phyloP scores from a whole-genome alignment of 1,139 yeast species.

The Geotrichum restrictum region DNA sequence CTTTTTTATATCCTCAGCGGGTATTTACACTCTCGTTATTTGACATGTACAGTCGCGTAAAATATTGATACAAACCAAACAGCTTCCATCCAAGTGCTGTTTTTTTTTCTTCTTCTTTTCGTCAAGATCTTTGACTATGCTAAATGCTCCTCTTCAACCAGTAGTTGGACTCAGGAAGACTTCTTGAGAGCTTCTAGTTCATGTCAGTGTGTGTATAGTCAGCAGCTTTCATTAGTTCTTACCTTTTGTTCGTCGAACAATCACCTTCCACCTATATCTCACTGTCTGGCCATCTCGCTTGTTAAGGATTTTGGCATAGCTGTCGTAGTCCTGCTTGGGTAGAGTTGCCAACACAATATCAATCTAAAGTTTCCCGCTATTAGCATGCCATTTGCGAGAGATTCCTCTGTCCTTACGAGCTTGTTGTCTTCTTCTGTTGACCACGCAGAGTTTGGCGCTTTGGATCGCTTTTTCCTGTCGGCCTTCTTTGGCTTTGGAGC shows the following conservation, averaged over 20 bases:
- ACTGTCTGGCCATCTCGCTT: constrained; percentile 39
- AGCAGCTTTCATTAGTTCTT: not conserved
- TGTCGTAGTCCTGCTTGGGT: constrained; percentile 38
- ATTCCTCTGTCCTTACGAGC: too few relatives aligned
- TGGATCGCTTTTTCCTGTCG: constrained; percentile 8
- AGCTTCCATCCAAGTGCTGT: too few relatives aligned
- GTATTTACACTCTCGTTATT: too few relatives aligned
- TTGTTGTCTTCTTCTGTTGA: constrained; percentile 75
- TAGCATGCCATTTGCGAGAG: constrained; percentile 71
- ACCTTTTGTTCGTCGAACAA: constrained; percentile 36
- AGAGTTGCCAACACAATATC: constrained; percentile 36
- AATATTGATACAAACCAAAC: too few relatives aligned
- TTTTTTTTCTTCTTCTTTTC: too few relatives aligned
- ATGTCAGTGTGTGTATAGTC: not conserved
- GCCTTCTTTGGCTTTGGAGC: constrained; percentile 3
- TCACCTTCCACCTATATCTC: constrained; percentile 38
- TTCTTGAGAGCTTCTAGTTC: not conserved
- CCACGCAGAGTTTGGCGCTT: constrained; percentile 49
- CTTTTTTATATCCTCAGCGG: too few relatives aligned
- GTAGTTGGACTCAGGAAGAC: too few relatives aligned
- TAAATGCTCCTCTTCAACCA: too few relatives aligned
- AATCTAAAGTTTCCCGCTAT: constrained; percentile 46
- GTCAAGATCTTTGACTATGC: too few relatives aligned
- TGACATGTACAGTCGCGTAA: too few relatives aligned
- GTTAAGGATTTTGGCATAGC: constrained; percentile 35